Percentiles rank a stretch among this genome's conserved stretches.
These are phyloP conservation scores for Aspergillus ostianus DNA, from an alignment of 495 filamentous ascomycete genomes.

Conservation along the genomic window DNA sequence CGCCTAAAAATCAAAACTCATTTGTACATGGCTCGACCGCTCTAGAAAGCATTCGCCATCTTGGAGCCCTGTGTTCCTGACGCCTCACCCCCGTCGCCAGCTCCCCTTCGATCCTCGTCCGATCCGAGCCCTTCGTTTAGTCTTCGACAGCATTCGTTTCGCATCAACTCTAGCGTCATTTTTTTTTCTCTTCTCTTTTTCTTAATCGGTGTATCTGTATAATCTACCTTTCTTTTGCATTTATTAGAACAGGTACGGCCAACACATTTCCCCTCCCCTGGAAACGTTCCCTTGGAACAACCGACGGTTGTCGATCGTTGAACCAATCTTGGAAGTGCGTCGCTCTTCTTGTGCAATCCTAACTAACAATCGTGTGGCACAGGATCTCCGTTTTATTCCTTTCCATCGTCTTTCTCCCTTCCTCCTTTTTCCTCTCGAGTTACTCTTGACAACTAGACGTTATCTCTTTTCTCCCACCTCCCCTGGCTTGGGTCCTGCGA, in stretches of 20 bases:
- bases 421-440: slow-evolving; percentile 14
- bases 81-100: slow-evolving; percentile 21
- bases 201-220: slow-evolving; percentile 42
- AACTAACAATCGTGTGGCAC: slow-evolving; percentile 26
- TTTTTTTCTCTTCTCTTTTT: slow-evolving; percentile 3
- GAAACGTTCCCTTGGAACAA: slow-evolving; percentile 18
- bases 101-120: slow-evolving; percentile 19
- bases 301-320: slow-evolving; percentile 12
- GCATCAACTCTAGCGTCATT: slow-evolving; percentile 29
- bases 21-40: slow-evolving; percentile 39
- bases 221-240: slow-evolving; percentile 28
- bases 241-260: slow-evolving; percentile 41
- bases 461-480: not conserved
- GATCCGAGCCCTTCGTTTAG: slow-evolving; percentile 37
- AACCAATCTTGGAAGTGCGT: slow-evolving; percentile 19
- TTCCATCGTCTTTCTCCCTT: slow-evolving; percentile 14
- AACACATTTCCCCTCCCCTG: slow-evolving; percentile 8
- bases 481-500: slow-evolving; percentile 6
- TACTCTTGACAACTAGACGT: slow-evolving; percentile 15
- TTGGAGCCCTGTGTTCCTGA: slow-evolving; percentile 31
- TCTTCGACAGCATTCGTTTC: slow-evolving; percentile 33
- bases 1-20: slow-evolving; percentile 1
- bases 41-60: slow-evolving; percentile 30
- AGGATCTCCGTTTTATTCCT: slow-evolving; percentile 20
- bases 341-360: slow-evolving; percentile 21